phyloP scores from a whole-genome alignment of 73 alveolate species.

The Breviolum minutum region DNA sequence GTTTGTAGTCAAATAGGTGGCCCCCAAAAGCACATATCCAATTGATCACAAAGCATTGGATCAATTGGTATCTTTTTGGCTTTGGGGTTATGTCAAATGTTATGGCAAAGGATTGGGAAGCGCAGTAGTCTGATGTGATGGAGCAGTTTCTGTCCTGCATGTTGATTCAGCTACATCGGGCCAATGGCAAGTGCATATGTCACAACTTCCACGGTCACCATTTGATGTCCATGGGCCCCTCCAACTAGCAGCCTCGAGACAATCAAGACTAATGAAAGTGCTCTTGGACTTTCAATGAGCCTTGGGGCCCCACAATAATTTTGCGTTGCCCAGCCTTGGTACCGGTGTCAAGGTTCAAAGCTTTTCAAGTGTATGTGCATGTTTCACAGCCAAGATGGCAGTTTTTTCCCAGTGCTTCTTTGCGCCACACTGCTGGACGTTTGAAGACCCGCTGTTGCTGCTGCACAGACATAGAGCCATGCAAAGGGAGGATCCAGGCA shows the following conservation, averaged over 20 bases:
- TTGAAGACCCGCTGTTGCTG: constrained; percentile 85
- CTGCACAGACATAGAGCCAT: constrained; percentile 92
- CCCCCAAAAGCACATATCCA: neutral
- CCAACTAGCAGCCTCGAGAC: neutral
- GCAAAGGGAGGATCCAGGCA: constrained; percentile 77
- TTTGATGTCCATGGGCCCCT: neutral
- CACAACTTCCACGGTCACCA: neutral
- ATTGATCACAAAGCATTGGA: neutral
- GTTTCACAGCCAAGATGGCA: neutral
- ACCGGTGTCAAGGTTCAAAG: neutral
- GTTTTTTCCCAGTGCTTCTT: neutral
- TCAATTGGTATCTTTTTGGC: neutral
- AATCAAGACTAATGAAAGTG: neutral
- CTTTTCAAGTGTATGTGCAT: neutral
- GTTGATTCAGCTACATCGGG: no score
- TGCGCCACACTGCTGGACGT: constrained; percentile 45
- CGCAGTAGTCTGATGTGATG: no score
- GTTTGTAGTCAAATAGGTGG: neutral
- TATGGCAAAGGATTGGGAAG: no score
- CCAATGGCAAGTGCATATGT: no score
- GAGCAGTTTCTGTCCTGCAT: no score
- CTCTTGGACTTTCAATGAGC: neutral
- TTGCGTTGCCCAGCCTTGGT: constrained; percentile 77
- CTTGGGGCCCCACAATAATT: constrained; percentile 34
- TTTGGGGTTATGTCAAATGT: neutral